Conservation (phyloP, 2,329 filamentous ascomycete species). For the Scedosporium dehoogii region DNA sequence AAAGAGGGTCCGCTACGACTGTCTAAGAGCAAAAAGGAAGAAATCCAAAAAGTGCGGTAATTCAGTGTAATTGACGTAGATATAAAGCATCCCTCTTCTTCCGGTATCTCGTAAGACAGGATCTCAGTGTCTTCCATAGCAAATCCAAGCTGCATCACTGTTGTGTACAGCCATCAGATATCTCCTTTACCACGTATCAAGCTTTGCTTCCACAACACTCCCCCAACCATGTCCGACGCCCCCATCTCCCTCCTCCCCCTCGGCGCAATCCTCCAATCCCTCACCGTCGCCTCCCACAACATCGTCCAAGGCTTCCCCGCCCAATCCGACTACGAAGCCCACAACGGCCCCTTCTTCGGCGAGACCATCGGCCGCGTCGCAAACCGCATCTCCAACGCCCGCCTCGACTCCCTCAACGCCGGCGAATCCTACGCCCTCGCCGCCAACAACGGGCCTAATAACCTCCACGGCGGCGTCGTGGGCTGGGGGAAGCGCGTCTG, state of each 20-base stretch:
- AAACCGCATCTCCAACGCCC: constrained; percentile 68
- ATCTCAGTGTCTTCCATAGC: too few relatives aligned
- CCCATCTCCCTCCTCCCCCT: constrained; percentile 60
- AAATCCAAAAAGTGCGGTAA: too few relatives aligned
- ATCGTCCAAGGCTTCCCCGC: constrained; percentile 82
- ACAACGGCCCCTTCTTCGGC: constrained; percentile 78
- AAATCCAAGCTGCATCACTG: too few relatives aligned
- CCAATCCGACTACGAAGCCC: constrained; percentile 60
- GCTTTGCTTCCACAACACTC: neutral
- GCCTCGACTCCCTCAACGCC: constrained; percentile 62
- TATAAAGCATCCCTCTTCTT: too few relatives aligned
- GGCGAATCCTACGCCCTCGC: constrained; percentile 57
- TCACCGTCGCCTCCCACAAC: constrained; percentile 68
- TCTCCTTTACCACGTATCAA: neutral
- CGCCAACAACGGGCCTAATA: constrained; percentile 70
- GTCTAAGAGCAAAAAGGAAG: neutral
- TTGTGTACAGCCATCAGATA: neutral
- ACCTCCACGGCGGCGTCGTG: constrained; percentile 58
- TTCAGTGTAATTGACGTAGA: too few relatives aligned
- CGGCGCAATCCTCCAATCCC: constrained; percentile 72
- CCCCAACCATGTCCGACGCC: constrained; percentile 30
- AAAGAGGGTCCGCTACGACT: neutral
- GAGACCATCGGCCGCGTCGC: constrained; percentile 82
- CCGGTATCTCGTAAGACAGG: too few relatives aligned
- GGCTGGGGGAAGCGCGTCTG: constrained; percentile 80